phyloP scores from a whole-genome alignment of 352 stramenopile genomes.

The Globisporangium radiosum region DNA sequence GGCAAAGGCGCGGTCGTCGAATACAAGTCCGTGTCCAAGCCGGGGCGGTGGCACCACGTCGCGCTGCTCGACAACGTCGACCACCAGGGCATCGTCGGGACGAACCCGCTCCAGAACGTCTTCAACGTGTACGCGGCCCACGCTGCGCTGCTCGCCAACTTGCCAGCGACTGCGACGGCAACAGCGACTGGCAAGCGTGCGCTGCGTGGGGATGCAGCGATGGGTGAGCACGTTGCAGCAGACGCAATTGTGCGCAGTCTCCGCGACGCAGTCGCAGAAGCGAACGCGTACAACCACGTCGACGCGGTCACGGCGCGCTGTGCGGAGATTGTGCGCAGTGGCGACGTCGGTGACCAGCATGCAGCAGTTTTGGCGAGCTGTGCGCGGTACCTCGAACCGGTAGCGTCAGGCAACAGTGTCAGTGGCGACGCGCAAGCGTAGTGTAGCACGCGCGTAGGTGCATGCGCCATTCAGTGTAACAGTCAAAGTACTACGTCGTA shows the following conservation, averaged over 20 bases:
- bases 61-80: constrained; percentile 11
- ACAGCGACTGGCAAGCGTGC: constrained; percentile 3
- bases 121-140: constrained; percentile 12
- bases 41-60: constrained; percentile 14
- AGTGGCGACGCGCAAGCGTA: no score
- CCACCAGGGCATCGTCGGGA: constrained; percentile 10
- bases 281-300: constrained; percentile 8
- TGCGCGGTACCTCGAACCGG: no score
- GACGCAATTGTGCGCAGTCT: constrained; percentile 1
- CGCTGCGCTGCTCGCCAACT: constrained; percentile 5
- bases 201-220: neutral
- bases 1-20: constrained; percentile 7
- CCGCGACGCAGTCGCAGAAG: neutral
- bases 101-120: constrained; percentile 11
- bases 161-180: neutral
- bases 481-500: no score
- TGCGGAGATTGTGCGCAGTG: neutral
- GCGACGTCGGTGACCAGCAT: no score
- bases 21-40: constrained; percentile 1
- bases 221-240: constrained; percentile 4
- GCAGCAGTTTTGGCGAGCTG: constrained; percentile 1
- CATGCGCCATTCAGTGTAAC: no score
- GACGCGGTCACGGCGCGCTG: constrained; percentile 5
- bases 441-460: no score
- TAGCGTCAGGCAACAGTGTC: no score